Evolutionary conservation across 208 protist genomes (phyloP), one percentile per base, ranked within the genome.

Genomic region (Leishmania tropica): DNA sequence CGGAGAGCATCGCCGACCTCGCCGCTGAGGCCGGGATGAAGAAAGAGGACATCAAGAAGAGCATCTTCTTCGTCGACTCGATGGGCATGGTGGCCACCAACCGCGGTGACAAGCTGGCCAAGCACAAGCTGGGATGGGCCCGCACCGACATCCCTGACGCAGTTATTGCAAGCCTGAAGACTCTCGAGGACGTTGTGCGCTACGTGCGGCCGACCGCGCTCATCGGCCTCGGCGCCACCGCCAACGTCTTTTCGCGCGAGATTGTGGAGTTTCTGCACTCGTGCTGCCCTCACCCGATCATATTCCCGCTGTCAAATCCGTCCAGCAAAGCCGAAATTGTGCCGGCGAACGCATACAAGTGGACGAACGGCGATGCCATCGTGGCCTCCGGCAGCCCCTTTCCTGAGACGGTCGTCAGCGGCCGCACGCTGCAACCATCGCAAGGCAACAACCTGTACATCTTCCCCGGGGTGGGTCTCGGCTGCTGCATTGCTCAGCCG

Each of bases 361-460:
- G 94, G 92, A 98, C 97, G 48, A 88, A 99, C 75, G 99, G 98
- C 78, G 85, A 88, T 54, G 93, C 90, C 15, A 94, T 99, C 81
- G 98, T 99, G 78, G 99, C 98, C 45, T 95, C 93, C 45, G 99
- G 99, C 75, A 98, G 93, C 73, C 99, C 99, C 58, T 99, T 99
- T 89, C 89, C 91, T 2, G 89, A 93, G 37, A 95, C 97, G 31
- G 85, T 87, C 28, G 81, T 96, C 56, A 90, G 98, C 64, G 97
- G 95, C 68, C 92, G 93, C 60, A 94, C 88, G 13, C 78, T 96
- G 75, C 56, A 84, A 21, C 94, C 97, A 15, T 95, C 95, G 51
- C 99, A 99, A 90, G 98, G 97, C 62, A 99, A 99, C 92, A 99
- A 99, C 89, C 94, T 99, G 65, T 98, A 98, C 85, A 93, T 99